Evolutionary conservation across 768 basidiomycete genomes (phyloP).

Genomic region (Omphalotus guepiniiformis): DNA sequence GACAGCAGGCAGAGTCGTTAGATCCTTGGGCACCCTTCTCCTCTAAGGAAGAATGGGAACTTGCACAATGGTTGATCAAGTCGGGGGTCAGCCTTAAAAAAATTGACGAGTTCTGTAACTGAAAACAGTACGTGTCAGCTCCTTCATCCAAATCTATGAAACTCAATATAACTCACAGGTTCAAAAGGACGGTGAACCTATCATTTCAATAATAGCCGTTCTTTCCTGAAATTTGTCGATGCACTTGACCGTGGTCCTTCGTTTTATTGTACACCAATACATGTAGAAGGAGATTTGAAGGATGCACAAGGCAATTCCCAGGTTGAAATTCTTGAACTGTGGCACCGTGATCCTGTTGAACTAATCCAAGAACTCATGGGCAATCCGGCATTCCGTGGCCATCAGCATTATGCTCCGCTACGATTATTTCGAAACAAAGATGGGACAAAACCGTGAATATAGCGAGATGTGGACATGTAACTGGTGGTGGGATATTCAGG

Average conservation of each 20-base stretch:
- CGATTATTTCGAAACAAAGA: slow-evolving; percentile 8
- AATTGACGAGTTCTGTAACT: slow-evolving; percentile 25
- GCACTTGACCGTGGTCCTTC: slow-evolving; percentile 15
- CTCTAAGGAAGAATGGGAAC: slow-evolving; percentile 25
- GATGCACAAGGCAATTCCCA: slow-evolving; percentile 10
- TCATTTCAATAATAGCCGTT: slow-evolving; percentile 18
- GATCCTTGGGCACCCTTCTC: slow-evolving; percentile 23
- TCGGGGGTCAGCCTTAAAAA: slow-evolving; percentile 20
- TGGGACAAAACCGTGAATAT: slow-evolving; percentile 9
- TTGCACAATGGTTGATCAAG: slow-evolving; percentile 27
- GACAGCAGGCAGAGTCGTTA: slow-evolving; percentile 10
- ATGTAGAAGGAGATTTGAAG: slow-evolving; percentile 15
- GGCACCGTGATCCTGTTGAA: slow-evolving; percentile 21
- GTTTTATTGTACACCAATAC: slow-evolving; percentile 19
- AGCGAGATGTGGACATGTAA: slow-evolving; percentile 26
- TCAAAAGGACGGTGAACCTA: background rate
- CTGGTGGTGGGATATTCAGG: slow-evolving; percentile 32
- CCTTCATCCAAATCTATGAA: background rate
- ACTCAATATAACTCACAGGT: background rate
- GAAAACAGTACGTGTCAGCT: slow-evolving; percentile 15
- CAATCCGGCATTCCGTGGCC: slow-evolving; percentile 20
- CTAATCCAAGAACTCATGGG: slow-evolving; percentile 20
- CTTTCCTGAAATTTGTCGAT: slow-evolving; percentile 19
- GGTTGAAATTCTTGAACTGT: slow-evolving; percentile 20
- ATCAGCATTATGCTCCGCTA: slow-evolving; percentile 20